Evolutionary conservation across 179 eudicot species (phyloP), one percentile per base, ranked within the genome.

Genomic region (Patellifolia procumbens): DNA sequence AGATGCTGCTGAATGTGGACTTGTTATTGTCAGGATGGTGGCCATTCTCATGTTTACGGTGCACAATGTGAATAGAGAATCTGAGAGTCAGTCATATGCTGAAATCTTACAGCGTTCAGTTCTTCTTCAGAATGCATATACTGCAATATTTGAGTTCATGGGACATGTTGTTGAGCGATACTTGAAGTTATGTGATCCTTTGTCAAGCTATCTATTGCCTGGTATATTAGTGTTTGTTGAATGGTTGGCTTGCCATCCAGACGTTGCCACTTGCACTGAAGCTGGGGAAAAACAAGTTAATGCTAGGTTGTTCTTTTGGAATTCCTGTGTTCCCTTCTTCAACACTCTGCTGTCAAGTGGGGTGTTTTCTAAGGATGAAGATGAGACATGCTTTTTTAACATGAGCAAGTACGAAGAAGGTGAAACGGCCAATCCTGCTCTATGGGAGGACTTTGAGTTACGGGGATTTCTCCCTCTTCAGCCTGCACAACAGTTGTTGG

Each of bases 401-500:
- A 90, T 86, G 94, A 84, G 90, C 76, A 87, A 81, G 83, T 91
- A 89, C 65, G 94, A 89, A 71, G 99, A 95, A 78, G 83, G 84
- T 70, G 98, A 89, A 80, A 87, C 83, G 34, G 83, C 81, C 58
- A 86, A 90, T 76, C 86, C 85, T 69, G 96, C 99, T 37, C 73
- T 96, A 72, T 83, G 89, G 81, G 99, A 96, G 86, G 99, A 96
- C 86, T 81, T 91, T 82, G 98, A 94, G 79, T 78, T 96, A 83
- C 86, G 98, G 75, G 99, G 98, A 59, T 96, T 96, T 77, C 78
- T 89, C 35, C 99, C 98, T 72, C 92, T 96, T 67, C 87, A 81
- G 64, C 88, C 91, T 74, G 99, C 99, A 39, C 99, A 96, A 48
- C 83, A 81, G 48, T 81, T 91, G 51, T 90, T 91, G 77, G 96